A percentile compares a stretch with the other conserved stretches of the same genome.
phyloP scores from a whole-genome alignment of 2,329 filamentous ascomycete species.

The Bipolaris zeicola region DNA sequence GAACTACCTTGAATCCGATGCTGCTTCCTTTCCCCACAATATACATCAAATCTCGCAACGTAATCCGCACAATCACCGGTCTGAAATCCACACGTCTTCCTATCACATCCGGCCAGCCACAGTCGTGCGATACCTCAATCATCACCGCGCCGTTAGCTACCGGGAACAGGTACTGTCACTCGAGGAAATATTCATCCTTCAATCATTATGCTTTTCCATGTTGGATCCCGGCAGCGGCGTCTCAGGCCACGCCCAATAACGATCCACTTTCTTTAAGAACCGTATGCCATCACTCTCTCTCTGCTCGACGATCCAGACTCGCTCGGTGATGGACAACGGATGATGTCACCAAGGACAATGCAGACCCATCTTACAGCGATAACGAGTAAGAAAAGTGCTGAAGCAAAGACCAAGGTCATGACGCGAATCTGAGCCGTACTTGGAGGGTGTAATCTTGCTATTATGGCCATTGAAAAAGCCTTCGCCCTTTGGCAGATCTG shows the following conservation, averaged over 20 bases:
- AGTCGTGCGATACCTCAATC: neutral
- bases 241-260: constrained; percentile 8
- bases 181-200: constrained; percentile 5
- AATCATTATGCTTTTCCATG: constrained; percentile 3
- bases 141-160: neutral
- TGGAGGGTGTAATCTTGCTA: too few relatives aligned
- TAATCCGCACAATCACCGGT: neutral
- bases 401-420: too few relatives aligned
- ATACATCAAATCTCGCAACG: neutral
- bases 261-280: constrained; percentile 7
- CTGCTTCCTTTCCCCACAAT: neutral
- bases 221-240: constrained; percentile 13
- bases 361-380: too few relatives aligned
- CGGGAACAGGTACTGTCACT: constrained; percentile 10
- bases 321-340: neutral
- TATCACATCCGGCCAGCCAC: neutral
- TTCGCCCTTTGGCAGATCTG: too few relatives aligned
- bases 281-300: neutral
- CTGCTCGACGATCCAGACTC: constrained; percentile 10
- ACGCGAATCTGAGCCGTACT: too few relatives aligned
- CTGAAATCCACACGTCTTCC: neutral
- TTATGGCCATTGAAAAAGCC: too few relatives aligned
- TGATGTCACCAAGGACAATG: too few relatives aligned
- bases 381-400: too few relatives aligned
- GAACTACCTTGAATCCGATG: neutral